A percentile compares a stretch with the other conserved stretches of the same genome.
Conservation (phyloP, 106 monocot species). For the Xerophyta viscosa region DNA sequence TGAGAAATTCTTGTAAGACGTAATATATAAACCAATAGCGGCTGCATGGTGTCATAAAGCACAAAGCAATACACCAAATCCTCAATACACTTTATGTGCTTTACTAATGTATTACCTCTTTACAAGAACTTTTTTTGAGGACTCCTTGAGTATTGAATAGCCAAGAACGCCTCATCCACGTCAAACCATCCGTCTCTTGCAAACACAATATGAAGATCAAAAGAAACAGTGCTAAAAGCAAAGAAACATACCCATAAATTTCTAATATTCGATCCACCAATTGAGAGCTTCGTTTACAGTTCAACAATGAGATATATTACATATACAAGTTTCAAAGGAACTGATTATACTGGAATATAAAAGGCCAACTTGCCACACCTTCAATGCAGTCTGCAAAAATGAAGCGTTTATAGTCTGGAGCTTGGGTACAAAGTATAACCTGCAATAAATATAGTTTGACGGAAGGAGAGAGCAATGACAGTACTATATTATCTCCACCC, state of each 20-base stretch:
- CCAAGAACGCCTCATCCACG: constrained; percentile 17
- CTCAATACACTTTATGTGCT: neutral
- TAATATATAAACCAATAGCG: neutral
- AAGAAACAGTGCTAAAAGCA: constrained; percentile 34
- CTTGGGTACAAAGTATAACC: constrained; percentile 23
- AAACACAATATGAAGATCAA: constrained; percentile 78
- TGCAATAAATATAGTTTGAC: constrained; percentile 38
- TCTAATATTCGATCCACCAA: constrained; percentile 23
- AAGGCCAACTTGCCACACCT: constrained; percentile 69
- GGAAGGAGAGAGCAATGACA: constrained; percentile 7
- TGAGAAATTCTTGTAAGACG: neutral
- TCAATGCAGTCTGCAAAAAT: constrained; percentile 34
- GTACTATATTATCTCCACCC: constrained; percentile 32
- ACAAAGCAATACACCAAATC: neutral
- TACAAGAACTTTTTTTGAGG: neutral
- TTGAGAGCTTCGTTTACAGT: constrained; percentile 28
- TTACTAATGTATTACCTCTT: constrained; percentile 3
- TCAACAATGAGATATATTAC: constrained; percentile 40
- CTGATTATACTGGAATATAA: constrained; percentile 29
- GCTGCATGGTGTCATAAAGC: neutral
- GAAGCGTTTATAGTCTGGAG: constrained; percentile 19
- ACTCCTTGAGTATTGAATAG: constrained; percentile 7
- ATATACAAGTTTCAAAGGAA: constrained; percentile 42
- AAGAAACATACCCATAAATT: constrained; percentile 16
- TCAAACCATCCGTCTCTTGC: constrained; percentile 62